Evolutionary conservation across 2,329 filamentous ascomycete species (phyloP).

Genomic region (Bisporella sp.): DNA sequence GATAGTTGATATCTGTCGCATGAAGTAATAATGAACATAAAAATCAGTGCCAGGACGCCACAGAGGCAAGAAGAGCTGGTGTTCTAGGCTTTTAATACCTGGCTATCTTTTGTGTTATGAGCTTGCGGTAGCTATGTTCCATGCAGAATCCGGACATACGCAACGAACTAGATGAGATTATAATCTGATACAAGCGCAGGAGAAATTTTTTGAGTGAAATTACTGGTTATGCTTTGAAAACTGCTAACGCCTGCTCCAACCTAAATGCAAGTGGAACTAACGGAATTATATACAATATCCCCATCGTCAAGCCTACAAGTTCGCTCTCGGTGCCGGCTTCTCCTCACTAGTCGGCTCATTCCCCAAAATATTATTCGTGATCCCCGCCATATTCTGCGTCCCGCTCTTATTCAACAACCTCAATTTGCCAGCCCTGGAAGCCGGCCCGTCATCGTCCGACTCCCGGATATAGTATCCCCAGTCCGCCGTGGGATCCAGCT

Average conservation of each 20-base stretch:
- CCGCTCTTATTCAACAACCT: conserved; percentile 25
- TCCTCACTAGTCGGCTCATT: conserved; percentile 1
- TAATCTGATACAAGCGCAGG: too few species aligned
- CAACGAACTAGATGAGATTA: too few species aligned
- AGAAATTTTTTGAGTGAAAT: too few species aligned
- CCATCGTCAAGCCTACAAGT: conserved; percentile 4
- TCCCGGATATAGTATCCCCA: conserved; percentile 33
- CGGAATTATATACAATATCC: not conserved
- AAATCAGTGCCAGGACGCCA: too few species aligned
- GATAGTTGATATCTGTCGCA: too few species aligned
- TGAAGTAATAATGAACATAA: too few species aligned
- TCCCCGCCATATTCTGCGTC: conserved; percentile 11
- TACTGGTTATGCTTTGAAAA: not conserved
- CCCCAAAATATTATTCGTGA: conserved; percentile 13
- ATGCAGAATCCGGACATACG: too few species aligned
- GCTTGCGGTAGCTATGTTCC: too few species aligned
- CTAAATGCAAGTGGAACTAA: not conserved
- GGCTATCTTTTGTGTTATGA: too few species aligned
- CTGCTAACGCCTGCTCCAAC: not conserved
- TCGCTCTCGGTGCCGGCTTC: conserved; percentile 2
- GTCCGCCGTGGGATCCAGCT: conserved; percentile 33
- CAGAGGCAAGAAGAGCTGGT: too few species aligned
- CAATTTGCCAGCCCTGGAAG: conserved; percentile 16
- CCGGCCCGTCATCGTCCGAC: conserved; percentile 27
- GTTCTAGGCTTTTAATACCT: too few species aligned